Evolutionary conservation across 305 asterid genomes (phyloP), one percentile per base, ranked within the genome.

Genomic region (Fraxinus ornus): DNA sequence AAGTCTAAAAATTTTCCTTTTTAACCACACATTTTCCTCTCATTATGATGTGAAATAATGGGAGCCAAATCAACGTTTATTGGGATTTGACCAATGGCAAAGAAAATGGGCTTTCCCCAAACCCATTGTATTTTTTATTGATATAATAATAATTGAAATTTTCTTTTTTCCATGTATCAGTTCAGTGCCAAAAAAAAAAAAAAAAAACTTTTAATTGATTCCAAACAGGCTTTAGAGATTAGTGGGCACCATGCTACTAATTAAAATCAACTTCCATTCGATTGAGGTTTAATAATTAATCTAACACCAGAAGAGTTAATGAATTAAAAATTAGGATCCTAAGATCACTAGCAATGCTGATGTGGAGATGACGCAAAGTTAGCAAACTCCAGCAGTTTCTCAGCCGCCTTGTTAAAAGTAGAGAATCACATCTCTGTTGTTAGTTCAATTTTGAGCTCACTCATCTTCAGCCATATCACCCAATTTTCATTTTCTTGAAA

Each of bases 321-420:
- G n/a, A 70, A 70, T 70, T 26, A 30, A 70, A 28, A 70, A 70
- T 28, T 70, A 70, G 39, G 9, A 7, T 70, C 12, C 28, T 22
- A 21, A 26, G n/a, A 24, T 9, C 28, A 64, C 15, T 13, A 5
- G 15, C 9, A 26, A 55, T 0, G 12, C 35, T 77, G 85, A 82
- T 76, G 81, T 44, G 80, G 81, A 64, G 75, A 28, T 82, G 81
- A 82, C 28, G 57, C 74, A 77, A 76, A 68, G 10, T 47, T 39
- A 19, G 66, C 37, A 41, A 17, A 28, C 1, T 76, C 44, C 68
- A 22, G 21, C 64, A 75, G 57, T 19, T 7, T 35, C 30, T 41
- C 19, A 44, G 33, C 15, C 24, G 10, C 2, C 41, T 30, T 13
- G 10, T 57, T 62, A 26, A 76, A 81, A 81, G 80, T 81, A 39